A percentile compares a stretch with the other conserved stretches of the same genome.
Conservation (phyloP, 2,329 filamentous ascomycete species). For the Nothophoma quercina region DNA sequence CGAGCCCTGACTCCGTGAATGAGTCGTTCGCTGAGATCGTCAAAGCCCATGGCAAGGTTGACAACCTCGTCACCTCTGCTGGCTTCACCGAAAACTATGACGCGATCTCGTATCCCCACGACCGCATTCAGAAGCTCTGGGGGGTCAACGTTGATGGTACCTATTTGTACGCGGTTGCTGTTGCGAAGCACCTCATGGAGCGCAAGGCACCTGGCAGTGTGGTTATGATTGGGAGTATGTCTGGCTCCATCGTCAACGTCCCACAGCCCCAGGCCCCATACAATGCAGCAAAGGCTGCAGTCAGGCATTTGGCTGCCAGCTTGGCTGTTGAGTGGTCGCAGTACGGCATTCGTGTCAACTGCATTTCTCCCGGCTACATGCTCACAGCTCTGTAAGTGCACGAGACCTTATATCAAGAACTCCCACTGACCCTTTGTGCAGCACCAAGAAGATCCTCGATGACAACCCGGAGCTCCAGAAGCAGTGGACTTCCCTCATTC, state of each 20-base stretch:
- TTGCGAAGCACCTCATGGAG: constrained; percentile 88
- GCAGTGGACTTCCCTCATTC: constrained; percentile 92
- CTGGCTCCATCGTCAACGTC: constrained; percentile 90
- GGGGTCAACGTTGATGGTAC: constrained; percentile 93
- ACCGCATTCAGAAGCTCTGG: constrained; percentile 93
- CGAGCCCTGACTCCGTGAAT: constrained; percentile 79
- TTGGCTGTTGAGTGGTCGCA: constrained; percentile 94
- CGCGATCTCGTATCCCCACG: constrained; percentile 87
- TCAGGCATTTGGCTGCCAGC: constrained; percentile 85
- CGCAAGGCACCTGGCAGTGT: constrained; percentile 82
- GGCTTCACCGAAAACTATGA: constrained; percentile 97
- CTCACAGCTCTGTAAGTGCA: constrained; percentile 81
- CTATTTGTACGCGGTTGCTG: constrained; percentile 83
- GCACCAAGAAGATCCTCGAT: constrained; percentile 91
- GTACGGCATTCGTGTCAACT: constrained; percentile 89
- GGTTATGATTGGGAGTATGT: constrained; percentile 96
- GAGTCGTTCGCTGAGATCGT: constrained; percentile 75
- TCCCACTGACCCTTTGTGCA: constrained; percentile 45
- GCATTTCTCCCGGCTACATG: constrained; percentile 96
- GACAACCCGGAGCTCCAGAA: constrained; percentile 89
- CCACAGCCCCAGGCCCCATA: constrained; percentile 94
- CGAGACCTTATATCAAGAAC: background rate
- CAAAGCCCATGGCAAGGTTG: constrained; percentile 78
- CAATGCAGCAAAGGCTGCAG: constrained; percentile 91
- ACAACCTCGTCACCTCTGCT: constrained; percentile 93